Evolutionary conservation across 139 green algal species (phyloP).

Genomic region (Tetradesmus obliquus): DNA sequence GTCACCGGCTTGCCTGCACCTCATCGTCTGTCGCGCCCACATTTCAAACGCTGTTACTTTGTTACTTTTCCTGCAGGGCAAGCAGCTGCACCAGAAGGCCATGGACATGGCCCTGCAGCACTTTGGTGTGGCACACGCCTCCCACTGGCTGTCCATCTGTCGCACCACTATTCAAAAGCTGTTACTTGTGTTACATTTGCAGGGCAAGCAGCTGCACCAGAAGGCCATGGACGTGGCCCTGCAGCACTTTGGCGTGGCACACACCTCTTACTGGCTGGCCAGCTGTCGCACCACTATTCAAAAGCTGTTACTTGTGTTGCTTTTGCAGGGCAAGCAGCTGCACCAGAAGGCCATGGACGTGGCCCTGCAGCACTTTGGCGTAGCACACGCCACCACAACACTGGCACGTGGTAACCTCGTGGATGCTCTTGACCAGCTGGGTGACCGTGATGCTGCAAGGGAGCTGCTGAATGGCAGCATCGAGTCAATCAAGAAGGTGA

Average conservation of each 20-base stretch:
- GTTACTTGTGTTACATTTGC: background rate
- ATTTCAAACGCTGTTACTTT: background rate
- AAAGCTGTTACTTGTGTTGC: background rate
- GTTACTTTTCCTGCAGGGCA: slow-evolving; percentile 13
- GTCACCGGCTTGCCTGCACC: background rate
- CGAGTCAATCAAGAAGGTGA: slow-evolving; percentile 19
- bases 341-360: slow-evolving; percentile 38
- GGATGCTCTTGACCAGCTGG: slow-evolving; percentile 40
- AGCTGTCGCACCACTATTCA: background rate
- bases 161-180: background rate
- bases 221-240: slow-evolving; percentile 33
- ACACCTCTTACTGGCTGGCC: background rate
- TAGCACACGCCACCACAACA: slow-evolving; percentile 41
- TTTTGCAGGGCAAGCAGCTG: slow-evolving; percentile 41
- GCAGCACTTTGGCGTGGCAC: slow-evolving; percentile 39
- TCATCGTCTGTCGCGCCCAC: background rate
- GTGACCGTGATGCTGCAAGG: slow-evolving; percentile 11
- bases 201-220: slow-evolving; percentile 41
- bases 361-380: slow-evolving; percentile 43
- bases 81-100: slow-evolving; percentile 37
- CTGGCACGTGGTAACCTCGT: slow-evolving; percentile 47
- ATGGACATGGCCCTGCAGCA: slow-evolving; percentile 28
- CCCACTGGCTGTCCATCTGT: background rate
- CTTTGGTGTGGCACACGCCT: slow-evolving; percentile 41
- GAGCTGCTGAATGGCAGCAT: slow-evolving; percentile 40